Percentiles rank a stretch among this genome's conserved stretches.
Conservation (phyloP, 495 filamentous ascomycete species). For the Aspergillus conjunctus region DNA sequence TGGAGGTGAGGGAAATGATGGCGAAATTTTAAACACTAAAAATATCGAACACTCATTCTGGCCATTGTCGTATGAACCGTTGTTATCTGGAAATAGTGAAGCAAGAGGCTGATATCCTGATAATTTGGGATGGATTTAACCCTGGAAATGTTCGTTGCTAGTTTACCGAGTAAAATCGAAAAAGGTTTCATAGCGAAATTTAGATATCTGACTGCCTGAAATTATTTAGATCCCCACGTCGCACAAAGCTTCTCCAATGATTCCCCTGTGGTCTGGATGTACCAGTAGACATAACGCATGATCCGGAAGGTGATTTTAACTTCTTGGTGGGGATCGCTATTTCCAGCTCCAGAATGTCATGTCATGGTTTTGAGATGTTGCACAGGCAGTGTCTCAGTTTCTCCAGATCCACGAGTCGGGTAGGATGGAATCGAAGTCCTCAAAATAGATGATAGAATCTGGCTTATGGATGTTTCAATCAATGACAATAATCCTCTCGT, state of each 20-base stretch:
- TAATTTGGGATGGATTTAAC: slow-evolving; percentile 2
- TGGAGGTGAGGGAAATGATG: slow-evolving; percentile 4
- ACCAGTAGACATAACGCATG: background rate
- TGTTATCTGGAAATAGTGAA: background rate
- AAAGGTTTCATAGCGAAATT: background rate
- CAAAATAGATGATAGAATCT: background rate
- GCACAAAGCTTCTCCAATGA: background rate
- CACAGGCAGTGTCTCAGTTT: background rate
- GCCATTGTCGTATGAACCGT: slow-evolving; percentile 1
- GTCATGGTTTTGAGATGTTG: background rate
- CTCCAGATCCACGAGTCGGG: background rate
- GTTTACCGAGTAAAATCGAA: background rate
- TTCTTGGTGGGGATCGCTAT: background rate
- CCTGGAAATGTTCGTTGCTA: background rate
- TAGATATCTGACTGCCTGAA: background rate
- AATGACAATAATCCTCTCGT: background rate
- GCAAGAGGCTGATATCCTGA: background rate
- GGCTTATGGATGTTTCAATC: background rate
- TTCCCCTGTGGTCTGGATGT: background rate
- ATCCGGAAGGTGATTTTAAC: background rate
- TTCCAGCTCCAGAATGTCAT: background rate
- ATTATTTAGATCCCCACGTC: background rate
- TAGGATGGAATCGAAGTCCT: background rate
- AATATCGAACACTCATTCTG: background rate
- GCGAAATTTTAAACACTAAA: slow-evolving; percentile 9